Evolutionary conservation across 73 alveolate genomes (phyloP).

Genomic region (Blepharisma stoltei): DNA sequence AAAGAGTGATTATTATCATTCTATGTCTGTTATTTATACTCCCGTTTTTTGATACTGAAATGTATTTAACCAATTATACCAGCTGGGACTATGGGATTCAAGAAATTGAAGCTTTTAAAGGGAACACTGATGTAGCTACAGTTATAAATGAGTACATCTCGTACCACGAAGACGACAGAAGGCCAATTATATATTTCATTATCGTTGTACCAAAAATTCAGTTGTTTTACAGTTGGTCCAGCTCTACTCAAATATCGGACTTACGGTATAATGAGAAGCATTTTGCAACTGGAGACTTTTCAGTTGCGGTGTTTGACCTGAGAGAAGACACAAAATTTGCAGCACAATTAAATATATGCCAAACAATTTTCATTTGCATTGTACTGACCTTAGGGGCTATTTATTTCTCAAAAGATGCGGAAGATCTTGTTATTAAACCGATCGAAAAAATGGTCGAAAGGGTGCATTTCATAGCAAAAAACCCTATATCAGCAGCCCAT

Average conservation of each 20-base stretch:
- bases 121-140: background rate
- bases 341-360: slow-evolving; percentile 54
- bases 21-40: slow-evolving; percentile 70
- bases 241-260: background rate
- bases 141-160: background rate
- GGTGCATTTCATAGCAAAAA: slow-evolving; percentile 42
- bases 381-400: slow-evolving; percentile 63
- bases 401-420: slow-evolving; percentile 71
- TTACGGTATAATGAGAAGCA: background rate
- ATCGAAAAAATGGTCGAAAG: slow-evolving; percentile 78
- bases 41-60: slow-evolving; percentile 55
- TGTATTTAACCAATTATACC: slow-evolving; percentile 15
- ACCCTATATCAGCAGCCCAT: slow-evolving; percentile 30
- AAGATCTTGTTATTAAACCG: slow-evolving; percentile 68
- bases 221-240: background rate
- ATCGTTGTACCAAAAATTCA: background rate
- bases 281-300: background rate
- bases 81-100: slow-evolving; percentile 11
- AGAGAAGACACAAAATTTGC: background rate
- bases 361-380: slow-evolving; percentile 62
- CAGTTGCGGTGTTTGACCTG: slow-evolving; percentile 8
- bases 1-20: slow-evolving; percentile 84
- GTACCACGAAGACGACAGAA: background rate
- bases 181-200: slow-evolving; percentile 4
- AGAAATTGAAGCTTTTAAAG: background rate